Base-by-base conservation (phyloP, 495 filamentous ascomycete species). In the Penicillium coffeae region DNA sequence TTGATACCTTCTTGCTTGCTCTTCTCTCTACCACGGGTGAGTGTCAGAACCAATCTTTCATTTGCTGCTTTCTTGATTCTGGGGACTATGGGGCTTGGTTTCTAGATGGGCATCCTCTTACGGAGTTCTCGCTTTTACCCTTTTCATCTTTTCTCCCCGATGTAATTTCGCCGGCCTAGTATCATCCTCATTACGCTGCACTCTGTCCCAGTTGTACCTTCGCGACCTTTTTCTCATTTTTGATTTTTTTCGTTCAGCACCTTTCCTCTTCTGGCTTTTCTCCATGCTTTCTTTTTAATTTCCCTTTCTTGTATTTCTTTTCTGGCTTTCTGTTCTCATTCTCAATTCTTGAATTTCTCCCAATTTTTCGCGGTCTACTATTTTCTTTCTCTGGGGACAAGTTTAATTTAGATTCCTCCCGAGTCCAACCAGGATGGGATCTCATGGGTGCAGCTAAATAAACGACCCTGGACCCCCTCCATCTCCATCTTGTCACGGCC, bases 401-500 rank as follows among this genome's bases (percentile, higher is more conserved):
- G 30, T 36, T 30, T 35, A 45, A 45, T 35, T 45, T 45, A 35
- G 42, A 45, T 43, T 38, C 47, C 34, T 37, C 21, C 45, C 43
- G 9, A 38, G 37, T 34, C 19, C 35, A 38, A 35, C 60, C 50
- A 65, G 54, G 48, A 70, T 60, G 59, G 63, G 60, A 47, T 48
- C 43, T 66, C 57, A 62, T 48, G 50, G 36, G 53, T 64, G 59
- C 69, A 70, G 66, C 68, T 73, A 73, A 69, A 71, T 73, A 73
- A 58, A 64, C 61, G 54, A 71, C 69, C 69, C 68, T 71, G 68
- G 69, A 71, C 71, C 69, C 69, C 70, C 65, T 64, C 47, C 48
- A 62, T 58, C 59, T 56, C 57, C 54, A 44, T 38, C 59, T 50
- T 13, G 36, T 35, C 42, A 40, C 38, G 38, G 38, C 35, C 35